A percentile compares a stretch with the other conserved stretches of the same genome.
Evolutionary conservation across 208 protist genomes (phyloP).

Genomic region (Crithidia brevicula): DNA sequence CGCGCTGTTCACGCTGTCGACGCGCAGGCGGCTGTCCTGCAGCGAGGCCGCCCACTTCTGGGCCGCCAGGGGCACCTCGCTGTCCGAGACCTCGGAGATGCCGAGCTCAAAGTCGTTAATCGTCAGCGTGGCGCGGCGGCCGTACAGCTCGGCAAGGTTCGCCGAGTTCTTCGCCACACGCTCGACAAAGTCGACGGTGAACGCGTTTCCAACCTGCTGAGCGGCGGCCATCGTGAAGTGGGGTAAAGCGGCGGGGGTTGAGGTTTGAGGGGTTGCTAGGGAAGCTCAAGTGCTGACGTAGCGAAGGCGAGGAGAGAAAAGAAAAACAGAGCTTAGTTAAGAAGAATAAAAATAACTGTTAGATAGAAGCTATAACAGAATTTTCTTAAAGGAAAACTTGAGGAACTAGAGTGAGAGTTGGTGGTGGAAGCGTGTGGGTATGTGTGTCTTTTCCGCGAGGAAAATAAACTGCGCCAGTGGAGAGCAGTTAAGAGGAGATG

Average conservation of each 20-base stretch:
- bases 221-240: slow-evolving; percentile 49
- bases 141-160: slow-evolving; percentile 70
- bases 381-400: too few species aligned
- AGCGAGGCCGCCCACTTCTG: slow-evolving; percentile 66
- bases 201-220: slow-evolving; percentile 80
- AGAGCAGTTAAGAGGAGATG: neutral
- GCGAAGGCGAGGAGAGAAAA: neutral
- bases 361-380: too few species aligned
- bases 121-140: slow-evolving; percentile 56
- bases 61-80: slow-evolving; percentile 44
- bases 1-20: slow-evolving; percentile 71
- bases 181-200: slow-evolving; percentile 87
- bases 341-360: too few species aligned
- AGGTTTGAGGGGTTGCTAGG: too few species aligned
- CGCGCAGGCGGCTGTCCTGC: slow-evolving; percentile 65
- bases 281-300: too few species aligned
- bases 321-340: neutral
- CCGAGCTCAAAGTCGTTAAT: slow-evolving; percentile 88
- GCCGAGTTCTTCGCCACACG: slow-evolving; percentile 63
- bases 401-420: neutral
- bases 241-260: too few species aligned
- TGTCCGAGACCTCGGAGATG: slow-evolving; percentile 52
- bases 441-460: slow-evolving; percentile 4
- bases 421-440: neutral
- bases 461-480: slow-evolving; percentile 2